Evolutionary conservation across 1,139 yeast species (phyloP), one percentile per base, ranked within the genome.

Genomic region (Magnusiomyces tetraspermus): DNA sequence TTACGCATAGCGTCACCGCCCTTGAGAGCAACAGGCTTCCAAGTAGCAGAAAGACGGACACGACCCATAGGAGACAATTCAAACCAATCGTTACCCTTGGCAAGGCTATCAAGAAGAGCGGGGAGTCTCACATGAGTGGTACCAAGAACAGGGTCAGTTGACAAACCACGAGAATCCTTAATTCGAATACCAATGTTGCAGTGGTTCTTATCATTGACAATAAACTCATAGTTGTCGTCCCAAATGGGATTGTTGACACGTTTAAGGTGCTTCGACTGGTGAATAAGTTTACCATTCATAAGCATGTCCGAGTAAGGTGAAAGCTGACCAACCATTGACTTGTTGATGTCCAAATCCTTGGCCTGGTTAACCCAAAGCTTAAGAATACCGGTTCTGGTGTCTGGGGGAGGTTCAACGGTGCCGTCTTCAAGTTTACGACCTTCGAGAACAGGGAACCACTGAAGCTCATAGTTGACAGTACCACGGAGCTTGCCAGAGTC

Each of bases 341-440:
- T 67, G 2, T 82, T 71, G 41, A 77, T 71, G 63, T 86, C 94
- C 64, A 92, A 76, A 54, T 82, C 79, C 58, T 78, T 78, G 47
- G 89, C 92, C 60, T 82, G 83, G 60, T 84, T 83, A 53, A 92
- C 73, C 24, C 79, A 78, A 52, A 92, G 67, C 63, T 83, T 78
- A 28, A 85, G 81, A 62, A 92, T 83, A 75, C 98, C 98, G 21
- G 97, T 87, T 69, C 88, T 89, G 67, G 88, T 79, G 60, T 89
- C 96, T 51, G 96, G 96, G 48, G 95, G 89, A 48, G 95, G 90
- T 60, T 80, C 83, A 50, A 77, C 74, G 10, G 94, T 85, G 52
- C 97, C 97, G 69, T 88, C 96, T 2, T 87, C 89, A 60, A 83
- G 77, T 59, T 76, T 77, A 53, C 79, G 76, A 37, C 95, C 83